Conservation (phyloP, 371 early-diverging fungal species). For the Parasitella parasitica region DNA sequence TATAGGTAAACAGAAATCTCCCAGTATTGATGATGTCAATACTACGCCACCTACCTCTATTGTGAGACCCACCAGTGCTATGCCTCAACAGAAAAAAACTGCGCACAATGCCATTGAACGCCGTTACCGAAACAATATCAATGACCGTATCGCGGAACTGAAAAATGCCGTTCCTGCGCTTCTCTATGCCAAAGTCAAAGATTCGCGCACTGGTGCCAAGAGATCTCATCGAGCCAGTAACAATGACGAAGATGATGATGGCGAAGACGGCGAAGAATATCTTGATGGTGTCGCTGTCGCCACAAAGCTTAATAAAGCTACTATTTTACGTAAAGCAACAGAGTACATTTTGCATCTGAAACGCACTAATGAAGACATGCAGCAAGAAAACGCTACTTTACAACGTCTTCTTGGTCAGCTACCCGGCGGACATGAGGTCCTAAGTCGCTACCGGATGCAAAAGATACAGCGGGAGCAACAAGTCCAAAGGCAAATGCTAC, state of each 20-base stretch:
- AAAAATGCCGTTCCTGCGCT: conserved; percentile 85
- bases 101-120: conserved; percentile 95
- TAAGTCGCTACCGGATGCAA: conserved; percentile 31
- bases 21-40: not conserved
- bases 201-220: conserved; percentile 15
- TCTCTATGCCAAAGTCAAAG: conserved; percentile 56
- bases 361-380: conserved; percentile 46
- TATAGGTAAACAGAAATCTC: not conserved
- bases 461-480: conserved; percentile 39
- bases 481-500: conserved; percentile 20
- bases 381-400: conserved; percentile 54
- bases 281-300: conserved; percentile 65
- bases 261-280: conserved; percentile 53
- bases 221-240: conserved; percentile 1
- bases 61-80: too few species aligned
- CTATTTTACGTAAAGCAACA: conserved; percentile 83
- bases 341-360: conserved; percentile 84
- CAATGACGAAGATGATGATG: conserved; percentile 39
- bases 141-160: conserved; percentile 87
- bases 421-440: conserved; percentile 57
- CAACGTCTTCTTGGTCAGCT: conserved; percentile 50
- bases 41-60: too few species aligned
- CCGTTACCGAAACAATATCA: conserved; percentile 94
- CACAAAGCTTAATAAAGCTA: conserved; percentile 89
- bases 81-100: conserved; percentile 77